Percentiles rank a stretch among this genome's conserved stretches.
Evolutionary conservation across 163 green algal species (phyloP).

Genomic region (Chlorella variabilis): DNA sequence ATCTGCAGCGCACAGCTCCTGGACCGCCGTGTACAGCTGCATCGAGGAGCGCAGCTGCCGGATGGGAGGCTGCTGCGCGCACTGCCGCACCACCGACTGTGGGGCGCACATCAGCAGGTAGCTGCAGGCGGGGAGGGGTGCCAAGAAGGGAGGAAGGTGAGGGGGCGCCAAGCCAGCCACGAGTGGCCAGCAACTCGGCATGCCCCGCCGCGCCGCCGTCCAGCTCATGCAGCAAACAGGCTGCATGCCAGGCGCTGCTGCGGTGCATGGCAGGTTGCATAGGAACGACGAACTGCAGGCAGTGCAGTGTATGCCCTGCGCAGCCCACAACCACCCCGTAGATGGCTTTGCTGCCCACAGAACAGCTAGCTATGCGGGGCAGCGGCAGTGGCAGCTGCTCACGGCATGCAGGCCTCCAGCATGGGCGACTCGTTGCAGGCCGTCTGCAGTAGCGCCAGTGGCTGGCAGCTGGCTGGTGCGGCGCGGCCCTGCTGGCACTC

Average conservation of each 20-base stretch:
- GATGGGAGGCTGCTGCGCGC: not conserved
- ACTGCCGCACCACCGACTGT: conserved; percentile 6
- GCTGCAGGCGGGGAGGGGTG: conserved; percentile 4
- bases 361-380: no score
- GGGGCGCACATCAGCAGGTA: conserved; percentile 33
- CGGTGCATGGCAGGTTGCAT: not conserved
- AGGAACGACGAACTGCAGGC: no score
- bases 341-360: no score
- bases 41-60: conserved; percentile 2
- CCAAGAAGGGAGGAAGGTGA: not conserved
- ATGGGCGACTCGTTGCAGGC: conserved; percentile 20
- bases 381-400: conserved; percentile 1
- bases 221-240: no score
- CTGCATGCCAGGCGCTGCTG: no score
- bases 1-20: not conserved
- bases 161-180: no score
- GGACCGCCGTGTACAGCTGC: not conserved
- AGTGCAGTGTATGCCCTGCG: no score
- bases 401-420: conserved; percentile 4
- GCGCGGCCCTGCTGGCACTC: conserved; percentile 33
- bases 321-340: no score
- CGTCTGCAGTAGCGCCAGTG: conserved; percentile 35
- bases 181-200: no score
- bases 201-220: no score
- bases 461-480: not conserved